These are phyloP conservation scores for Plantago rigida DNA, from an alignment of 305 asterid genomes.

Conservation along the genomic window DNA sequence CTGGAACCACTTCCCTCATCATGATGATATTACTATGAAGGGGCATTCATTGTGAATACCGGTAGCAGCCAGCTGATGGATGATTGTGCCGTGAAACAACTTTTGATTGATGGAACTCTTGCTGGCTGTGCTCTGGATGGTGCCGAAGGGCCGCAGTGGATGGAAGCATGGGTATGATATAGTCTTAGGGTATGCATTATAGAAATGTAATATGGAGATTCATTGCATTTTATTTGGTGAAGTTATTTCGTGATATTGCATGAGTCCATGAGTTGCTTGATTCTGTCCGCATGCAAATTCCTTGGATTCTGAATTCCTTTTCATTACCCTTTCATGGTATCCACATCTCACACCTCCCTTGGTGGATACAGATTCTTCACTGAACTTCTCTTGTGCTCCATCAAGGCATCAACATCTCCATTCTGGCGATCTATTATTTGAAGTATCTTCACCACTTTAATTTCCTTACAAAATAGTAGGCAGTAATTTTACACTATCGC, in stretches of 20 bases:
- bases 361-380: not conserved
- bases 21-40: slow-evolving; percentile 40
- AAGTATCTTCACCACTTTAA: not conserved
- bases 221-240: slow-evolving; percentile 21
- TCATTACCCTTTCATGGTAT: too few species aligned
- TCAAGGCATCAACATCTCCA: not conserved
- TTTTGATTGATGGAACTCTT: slow-evolving; percentile 84
- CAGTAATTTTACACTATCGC: not conserved
- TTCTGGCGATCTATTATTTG: not conserved
- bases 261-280: not conserved
- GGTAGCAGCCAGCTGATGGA: slow-evolving; percentile 97
- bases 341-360: not conserved
- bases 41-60: slow-evolving; percentile 93
- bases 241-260: slow-evolving; percentile 10
- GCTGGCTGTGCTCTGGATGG: slow-evolving; percentile 99
- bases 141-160: slow-evolving; percentile 99
- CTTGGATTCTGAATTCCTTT: not conserved
- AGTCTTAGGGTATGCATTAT: slow-evolving; percentile 54
- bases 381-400: not conserved
- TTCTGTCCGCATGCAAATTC: not conserved
- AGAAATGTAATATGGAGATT: slow-evolving; percentile 29
- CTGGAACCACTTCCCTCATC: slow-evolving; percentile 26
- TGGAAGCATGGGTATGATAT: slow-evolving; percentile 99
- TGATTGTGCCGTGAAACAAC: slow-evolving; percentile 98
- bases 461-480: not conserved